Conservation (phyloP, 108 stramenopile genomes). For the Nannochloropsis salina region DNA sequence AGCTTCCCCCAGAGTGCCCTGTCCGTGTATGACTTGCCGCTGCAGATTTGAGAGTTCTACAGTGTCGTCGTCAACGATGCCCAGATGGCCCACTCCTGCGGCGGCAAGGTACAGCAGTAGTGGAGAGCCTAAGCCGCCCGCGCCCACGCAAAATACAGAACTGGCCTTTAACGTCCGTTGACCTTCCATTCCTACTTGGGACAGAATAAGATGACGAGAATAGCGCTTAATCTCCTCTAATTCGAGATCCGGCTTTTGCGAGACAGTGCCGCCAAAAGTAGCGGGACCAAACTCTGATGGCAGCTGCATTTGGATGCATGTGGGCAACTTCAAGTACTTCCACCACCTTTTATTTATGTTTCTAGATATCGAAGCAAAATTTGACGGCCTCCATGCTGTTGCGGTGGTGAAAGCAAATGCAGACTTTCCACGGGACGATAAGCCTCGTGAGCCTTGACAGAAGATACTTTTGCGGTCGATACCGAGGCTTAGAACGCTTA, state of each 20-base stretch:
- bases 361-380: too few relatives aligned
- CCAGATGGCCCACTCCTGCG: conserved; percentile 66
- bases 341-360: too few relatives aligned
- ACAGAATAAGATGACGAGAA: conserved; percentile 79
- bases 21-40: conserved; percentile 80
- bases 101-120: conserved; percentile 85
- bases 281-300: not conserved
- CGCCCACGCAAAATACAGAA: conserved; percentile 79
- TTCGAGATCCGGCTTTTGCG: not conserved
- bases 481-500: too few relatives aligned
- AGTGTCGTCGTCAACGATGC: conserved; percentile 89
- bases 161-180: conserved; percentile 64
- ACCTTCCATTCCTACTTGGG: conserved; percentile 67
- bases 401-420: too few relatives aligned
- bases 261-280: not conserved
- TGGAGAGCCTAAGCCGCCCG: conserved; percentile 87
- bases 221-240: conserved; percentile 70
- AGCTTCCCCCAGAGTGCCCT: conserved; percentile 63
- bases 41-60: conserved; percentile 92
- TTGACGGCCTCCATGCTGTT: too few relatives aligned
- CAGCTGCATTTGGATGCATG: not conserved
- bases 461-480: too few relatives aligned
- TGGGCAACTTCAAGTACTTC: too few relatives aligned
- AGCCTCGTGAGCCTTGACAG: too few relatives aligned
- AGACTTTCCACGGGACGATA: too few relatives aligned